Evolutionary conservation across 176 grass and related monocot species (phyloP).

Genomic region (Tillandsia leiboldiana): DNA sequence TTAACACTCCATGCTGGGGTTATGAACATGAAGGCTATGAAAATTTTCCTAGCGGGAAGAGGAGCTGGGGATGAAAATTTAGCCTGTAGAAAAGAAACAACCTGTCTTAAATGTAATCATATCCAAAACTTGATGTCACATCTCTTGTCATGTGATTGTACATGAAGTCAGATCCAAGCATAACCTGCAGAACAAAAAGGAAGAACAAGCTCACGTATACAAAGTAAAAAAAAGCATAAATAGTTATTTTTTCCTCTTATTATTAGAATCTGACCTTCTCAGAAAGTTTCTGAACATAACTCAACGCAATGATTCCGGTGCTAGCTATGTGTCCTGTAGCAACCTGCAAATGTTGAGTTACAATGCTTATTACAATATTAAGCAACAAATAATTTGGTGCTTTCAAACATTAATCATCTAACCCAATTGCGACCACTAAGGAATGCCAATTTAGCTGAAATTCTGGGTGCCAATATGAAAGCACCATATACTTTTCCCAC

Average conservation of each 20-base stretch:
- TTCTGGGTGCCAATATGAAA: no score
- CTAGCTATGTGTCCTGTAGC: constrained; percentile 51
- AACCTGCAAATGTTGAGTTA: constrained; percentile 37
- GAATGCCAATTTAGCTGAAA: background rate
- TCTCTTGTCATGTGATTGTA: constrained; percentile 53
- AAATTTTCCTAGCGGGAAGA: constrained; percentile 7
- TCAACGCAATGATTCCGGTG: constrained; percentile 43
- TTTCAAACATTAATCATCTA: background rate
- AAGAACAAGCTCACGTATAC: background rate
- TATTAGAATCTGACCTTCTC: constrained; percentile 48
- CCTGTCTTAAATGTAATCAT: constrained; percentile 88
- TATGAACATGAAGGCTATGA: no score
- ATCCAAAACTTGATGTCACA: constrained; percentile 55
- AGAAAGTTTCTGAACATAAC: constrained; percentile 69
- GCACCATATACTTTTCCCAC: no score
- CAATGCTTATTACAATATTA: background rate
- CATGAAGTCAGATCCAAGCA: constrained; percentile 74
- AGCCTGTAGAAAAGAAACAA: constrained; percentile 18
- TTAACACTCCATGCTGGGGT: no score
- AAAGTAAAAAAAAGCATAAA: constrained; percentile 8
- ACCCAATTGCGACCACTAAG: background rate
- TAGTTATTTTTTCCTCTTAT: background rate
- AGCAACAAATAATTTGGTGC: background rate
- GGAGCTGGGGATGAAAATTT: background rate
- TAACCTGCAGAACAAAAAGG: constrained; percentile 40